Percentiles rank a stretch among this genome's conserved stretches.
phyloP scores from a whole-genome alignment of 306 rosid genomes.

The Trifolium fragiferum region DNA sequence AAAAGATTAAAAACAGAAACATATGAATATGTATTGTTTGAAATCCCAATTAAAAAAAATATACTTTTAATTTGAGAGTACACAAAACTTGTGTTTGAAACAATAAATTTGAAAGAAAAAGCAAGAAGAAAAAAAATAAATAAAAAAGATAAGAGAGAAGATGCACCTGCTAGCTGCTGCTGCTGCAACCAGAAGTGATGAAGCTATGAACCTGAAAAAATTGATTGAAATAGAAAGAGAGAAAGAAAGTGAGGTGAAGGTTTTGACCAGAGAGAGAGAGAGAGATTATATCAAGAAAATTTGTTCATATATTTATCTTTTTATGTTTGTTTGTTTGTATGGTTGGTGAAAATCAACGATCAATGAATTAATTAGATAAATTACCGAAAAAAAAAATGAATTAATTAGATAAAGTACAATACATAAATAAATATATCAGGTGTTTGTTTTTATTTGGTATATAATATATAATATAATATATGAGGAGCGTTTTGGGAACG shows the following conservation, averaged over 20 bases:
- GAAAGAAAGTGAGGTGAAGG: conserved; percentile 37
- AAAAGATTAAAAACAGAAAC: background rate
- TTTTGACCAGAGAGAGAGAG: conserved; percentile 44
- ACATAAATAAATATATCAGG: background rate
- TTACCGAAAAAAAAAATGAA: no score
- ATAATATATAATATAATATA: background rate
- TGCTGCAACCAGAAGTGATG: background rate
- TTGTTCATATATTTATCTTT: conserved; percentile 29
- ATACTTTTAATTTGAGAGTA: background rate
- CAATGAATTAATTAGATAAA: background rate
- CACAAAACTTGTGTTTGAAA: background rate
- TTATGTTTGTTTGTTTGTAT: background rate
- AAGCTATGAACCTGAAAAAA: conserved; percentile 7
- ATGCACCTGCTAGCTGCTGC: background rate
- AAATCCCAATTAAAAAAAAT: conserved; percentile 16
- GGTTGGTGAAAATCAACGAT: conserved; percentile 57
- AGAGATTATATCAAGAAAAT: conserved; percentile 33
- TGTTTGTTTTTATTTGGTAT: no score
- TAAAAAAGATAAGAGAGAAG: background rate
- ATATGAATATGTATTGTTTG: background rate
- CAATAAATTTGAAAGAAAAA: background rate
- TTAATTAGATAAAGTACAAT: conserved; percentile 2
- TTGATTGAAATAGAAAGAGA: conserved; percentile 35
- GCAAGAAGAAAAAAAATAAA: background rate
- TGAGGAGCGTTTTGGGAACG: conserved; percentile 9